Conservation (phyloP, 2,329 filamentous ascomycete genomes). For the Dothideomycetidae sp. region DNA sequence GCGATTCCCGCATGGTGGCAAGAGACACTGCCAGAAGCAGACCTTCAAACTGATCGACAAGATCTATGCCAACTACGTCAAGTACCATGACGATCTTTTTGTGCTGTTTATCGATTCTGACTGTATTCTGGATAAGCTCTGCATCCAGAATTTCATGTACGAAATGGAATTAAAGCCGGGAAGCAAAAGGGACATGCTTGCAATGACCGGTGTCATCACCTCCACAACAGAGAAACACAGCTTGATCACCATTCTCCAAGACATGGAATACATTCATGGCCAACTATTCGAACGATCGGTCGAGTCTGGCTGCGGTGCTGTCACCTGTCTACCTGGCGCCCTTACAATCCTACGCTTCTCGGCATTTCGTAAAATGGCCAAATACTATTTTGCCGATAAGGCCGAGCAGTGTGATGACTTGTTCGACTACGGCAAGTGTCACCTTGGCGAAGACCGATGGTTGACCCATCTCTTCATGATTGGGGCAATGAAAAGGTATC, state of each 20-base stretch:
- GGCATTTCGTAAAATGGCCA: conserved; percentile 90
- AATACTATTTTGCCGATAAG: conserved; percentile 96
- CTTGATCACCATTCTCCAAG: conserved; percentile 81
- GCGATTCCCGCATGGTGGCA: conserved; percentile 83
- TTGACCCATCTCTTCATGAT: conserved; percentile 99
- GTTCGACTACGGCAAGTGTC: conserved; percentile 92
- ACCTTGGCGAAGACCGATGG: conserved; percentile 92
- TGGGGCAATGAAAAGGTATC: conserved; percentile 78
- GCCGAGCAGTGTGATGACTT: conserved; percentile 89
- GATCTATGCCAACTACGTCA: conserved; percentile 76
- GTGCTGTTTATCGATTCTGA: conserved; percentile 96
- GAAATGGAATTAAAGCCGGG: conserved; percentile 97
- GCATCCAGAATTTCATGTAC: conserved; percentile 94
- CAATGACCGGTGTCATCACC: conserved; percentile 95
- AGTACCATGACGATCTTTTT: conserved; percentile 80
- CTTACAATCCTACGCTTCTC: conserved; percentile 91
- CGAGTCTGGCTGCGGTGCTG: conserved; percentile 83
- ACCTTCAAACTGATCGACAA: conserved; percentile 90
- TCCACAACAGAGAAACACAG: conserved; percentile 81
- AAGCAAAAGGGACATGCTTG: conserved; percentile 82
- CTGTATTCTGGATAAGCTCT: conserved; percentile 81
- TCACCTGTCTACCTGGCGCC: conserved; percentile 91
- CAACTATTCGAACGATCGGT: conserved; percentile 93
- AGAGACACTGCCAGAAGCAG: conserved; percentile 82
- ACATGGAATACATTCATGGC: conserved; percentile 97